Evolutionary conservation across 2,329 filamentous ascomycete species (phyloP).

Genomic region (Chaetomiaceae sp.): DNA sequence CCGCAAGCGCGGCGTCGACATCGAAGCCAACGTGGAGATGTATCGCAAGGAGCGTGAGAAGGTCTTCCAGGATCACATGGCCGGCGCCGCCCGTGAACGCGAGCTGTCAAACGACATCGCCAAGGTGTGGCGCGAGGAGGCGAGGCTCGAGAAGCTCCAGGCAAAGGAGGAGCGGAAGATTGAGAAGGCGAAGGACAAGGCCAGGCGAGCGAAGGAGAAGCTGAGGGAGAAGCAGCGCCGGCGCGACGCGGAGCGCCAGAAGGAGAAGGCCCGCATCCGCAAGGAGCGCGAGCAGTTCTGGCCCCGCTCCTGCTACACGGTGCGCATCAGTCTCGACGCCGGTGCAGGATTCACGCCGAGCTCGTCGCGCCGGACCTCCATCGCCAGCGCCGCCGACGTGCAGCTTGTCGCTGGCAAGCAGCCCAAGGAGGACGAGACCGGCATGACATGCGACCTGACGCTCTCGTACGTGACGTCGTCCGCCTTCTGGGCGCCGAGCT

Average conservation of each 20-base stretch:
- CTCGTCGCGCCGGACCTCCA: slow-evolving; percentile 44
- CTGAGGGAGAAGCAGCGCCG: slow-evolving; percentile 28
- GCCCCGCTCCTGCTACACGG: slow-evolving; percentile 43
- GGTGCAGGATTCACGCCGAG: slow-evolving; percentile 33
- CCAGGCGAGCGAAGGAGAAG: slow-evolving; percentile 32
- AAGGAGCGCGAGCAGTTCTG: slow-evolving; percentile 42
- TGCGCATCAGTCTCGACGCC: slow-evolving; percentile 47
- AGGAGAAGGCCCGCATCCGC: slow-evolving; percentile 40
- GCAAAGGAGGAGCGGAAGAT: slow-evolving; percentile 23
- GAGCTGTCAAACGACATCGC: slow-evolving; percentile 30
- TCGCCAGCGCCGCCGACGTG: slow-evolving; percentile 46
- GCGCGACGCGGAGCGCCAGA: slow-evolving; percentile 31
- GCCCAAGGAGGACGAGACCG: slow-evolving; percentile 32
- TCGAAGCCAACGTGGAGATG: slow-evolving; percentile 33
- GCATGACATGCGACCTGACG: slow-evolving; percentile 39
- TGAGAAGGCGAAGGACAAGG: slow-evolving; percentile 29
- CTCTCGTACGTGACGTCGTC: slow-evolving; percentile 54
- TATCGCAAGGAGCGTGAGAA: slow-evolving; percentile 40
- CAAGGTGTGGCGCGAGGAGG: slow-evolving; percentile 30
- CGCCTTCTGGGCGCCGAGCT: slow-evolving; percentile 55
- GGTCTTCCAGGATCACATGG: slow-evolving; percentile 37
- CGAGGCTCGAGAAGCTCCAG: slow-evolving; percentile 26
- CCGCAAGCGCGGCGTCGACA: slow-evolving; percentile 29
- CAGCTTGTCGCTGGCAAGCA: slow-evolving; percentile 47
- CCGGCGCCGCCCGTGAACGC: slow-evolving; percentile 28